Conservation (phyloP, 345 rosid genomes). For the Orychophragmus violaceus region DNA sequence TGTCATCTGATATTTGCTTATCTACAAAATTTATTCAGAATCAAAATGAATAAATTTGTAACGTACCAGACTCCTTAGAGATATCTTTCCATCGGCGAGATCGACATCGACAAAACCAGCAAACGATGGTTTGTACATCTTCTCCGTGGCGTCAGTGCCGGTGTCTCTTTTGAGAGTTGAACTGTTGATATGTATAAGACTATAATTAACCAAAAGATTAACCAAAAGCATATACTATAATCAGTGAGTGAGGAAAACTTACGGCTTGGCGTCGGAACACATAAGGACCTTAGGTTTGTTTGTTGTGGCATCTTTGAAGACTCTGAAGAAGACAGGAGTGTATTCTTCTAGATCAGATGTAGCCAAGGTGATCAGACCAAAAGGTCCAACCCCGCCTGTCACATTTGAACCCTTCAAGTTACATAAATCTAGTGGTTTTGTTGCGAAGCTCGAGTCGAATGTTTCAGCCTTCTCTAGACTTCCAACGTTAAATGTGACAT, state of each 20-base stretch:
- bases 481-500: conserved; percentile 52
- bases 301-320: conserved; percentile 39
- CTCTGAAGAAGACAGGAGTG: conserved; percentile 73
- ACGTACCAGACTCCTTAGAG: conserved; percentile 68
- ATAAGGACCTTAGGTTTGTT: conserved; percentile 47
- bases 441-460: conserved; percentile 44
- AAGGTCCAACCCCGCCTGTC: conserved; percentile 70
- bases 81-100: conserved; percentile 44
- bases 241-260: neutral
- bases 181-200: conserved; percentile 25
- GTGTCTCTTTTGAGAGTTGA: conserved; percentile 35
- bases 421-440: conserved; percentile 53
- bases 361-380: conserved; percentile 69
- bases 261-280: conserved; percentile 84
- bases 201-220: neutral
- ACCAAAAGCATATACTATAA: neutral
- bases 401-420: conserved; percentile 35
- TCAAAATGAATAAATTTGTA: neutral
- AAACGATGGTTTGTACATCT: conserved; percentile 57
- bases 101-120: conserved; percentile 75
- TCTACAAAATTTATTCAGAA: neutral
- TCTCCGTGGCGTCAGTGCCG: conserved; percentile 10
- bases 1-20: neutral
- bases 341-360: conserved; percentile 50
- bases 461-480: conserved; percentile 54